A percentile compares a stretch with the other conserved stretches of the same genome.
These are phyloP conservation scores for Punica granatum DNA, from an alignment of 345 rosid genomes.

Conservation along the genomic window DNA sequence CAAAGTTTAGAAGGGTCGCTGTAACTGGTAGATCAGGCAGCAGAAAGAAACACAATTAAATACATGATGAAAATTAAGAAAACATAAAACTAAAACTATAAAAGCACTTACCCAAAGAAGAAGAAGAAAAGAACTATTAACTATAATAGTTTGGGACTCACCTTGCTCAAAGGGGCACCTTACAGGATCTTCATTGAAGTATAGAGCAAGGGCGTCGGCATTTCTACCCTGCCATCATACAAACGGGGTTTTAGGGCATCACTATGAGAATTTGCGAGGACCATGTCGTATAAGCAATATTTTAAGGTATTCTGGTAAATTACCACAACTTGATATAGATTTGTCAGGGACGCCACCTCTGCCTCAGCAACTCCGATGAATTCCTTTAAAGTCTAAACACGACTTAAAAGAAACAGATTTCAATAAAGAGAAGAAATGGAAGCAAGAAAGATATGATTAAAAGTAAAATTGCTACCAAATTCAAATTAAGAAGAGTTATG, in stretches of 20 bases:
- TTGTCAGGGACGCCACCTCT: conserved; percentile 74
- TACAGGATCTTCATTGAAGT: conserved; percentile 96
- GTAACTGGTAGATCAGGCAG: conserved; percentile 50
- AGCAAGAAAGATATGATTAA: neutral
- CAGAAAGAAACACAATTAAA: neutral
- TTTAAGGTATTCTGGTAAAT: conserved; percentile 13
- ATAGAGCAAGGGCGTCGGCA: conserved; percentile 94
- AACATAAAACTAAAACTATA: neutral
- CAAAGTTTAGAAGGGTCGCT: conserved; percentile 77
- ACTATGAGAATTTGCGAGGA: neutral
- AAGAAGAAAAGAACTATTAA: too few relatives aligned
- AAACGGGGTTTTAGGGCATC: conserved; percentile 1
- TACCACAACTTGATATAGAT: conserved; percentile 85
- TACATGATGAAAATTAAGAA: too few relatives aligned
- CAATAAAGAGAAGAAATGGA: neutral
- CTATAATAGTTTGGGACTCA: conserved; percentile 16
- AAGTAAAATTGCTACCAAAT: neutral
- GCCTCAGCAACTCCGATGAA: conserved; percentile 69
- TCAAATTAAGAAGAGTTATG: neutral
- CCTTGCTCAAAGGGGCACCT: conserved; percentile 99
- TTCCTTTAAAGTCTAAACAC: conserved; percentile 59
- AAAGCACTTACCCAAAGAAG: too few relatives aligned
- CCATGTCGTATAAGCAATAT: neutral
- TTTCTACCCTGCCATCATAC: conserved; percentile 72
- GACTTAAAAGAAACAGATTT: neutral